These are phyloP conservation scores for Mercurialis annua DNA, from an alignment of 345 rosid genomes.

Conservation along the genomic window DNA sequence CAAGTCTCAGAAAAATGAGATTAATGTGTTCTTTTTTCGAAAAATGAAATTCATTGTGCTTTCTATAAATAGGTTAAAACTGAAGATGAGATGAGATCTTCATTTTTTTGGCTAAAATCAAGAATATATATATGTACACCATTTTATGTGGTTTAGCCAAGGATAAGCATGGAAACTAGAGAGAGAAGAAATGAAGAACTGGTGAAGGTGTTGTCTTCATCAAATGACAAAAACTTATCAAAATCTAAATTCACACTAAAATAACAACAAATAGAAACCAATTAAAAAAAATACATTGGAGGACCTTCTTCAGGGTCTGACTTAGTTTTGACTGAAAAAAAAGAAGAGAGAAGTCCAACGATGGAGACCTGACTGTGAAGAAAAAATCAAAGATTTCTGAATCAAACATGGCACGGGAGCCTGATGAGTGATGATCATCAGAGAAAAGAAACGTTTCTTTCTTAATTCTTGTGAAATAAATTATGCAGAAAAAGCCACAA, in stretches of 20 bases:
- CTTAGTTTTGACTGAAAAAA: constrained; percentile 48
- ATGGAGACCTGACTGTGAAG: constrained; percentile 49
- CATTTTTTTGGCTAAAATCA: constrained; percentile 18
- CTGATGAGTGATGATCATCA: constrained; percentile 32
- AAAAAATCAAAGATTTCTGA: constrained; percentile 3
- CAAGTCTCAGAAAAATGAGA: background rate
- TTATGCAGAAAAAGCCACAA: constrained; percentile 3
- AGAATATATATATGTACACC: background rate
- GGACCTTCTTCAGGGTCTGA: constrained; percentile 24
- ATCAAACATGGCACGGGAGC: constrained; percentile 14
- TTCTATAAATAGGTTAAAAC: background rate
- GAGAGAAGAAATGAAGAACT: constrained; percentile 3
- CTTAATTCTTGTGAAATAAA: constrained; percentile 12
- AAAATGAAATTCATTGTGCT: background rate
- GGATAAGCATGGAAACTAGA: constrained; percentile 19
- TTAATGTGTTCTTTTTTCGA: too few relatives aligned
- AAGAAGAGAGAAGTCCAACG: constrained; percentile 33
- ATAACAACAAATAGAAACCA: constrained; percentile 1
- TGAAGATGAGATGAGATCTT: constrained; percentile 4
- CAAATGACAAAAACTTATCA: constrained; percentile 14
- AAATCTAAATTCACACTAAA: constrained; percentile 7
- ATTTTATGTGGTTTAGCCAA: constrained; percentile 5
- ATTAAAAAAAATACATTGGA: constrained; percentile 13
- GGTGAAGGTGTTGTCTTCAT: constrained; percentile 32
- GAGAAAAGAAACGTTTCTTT: constrained; percentile 21